phyloP scores from a whole-genome alignment of 495 filamentous ascomycete species.

The Usnea hakonensis region DNA sequence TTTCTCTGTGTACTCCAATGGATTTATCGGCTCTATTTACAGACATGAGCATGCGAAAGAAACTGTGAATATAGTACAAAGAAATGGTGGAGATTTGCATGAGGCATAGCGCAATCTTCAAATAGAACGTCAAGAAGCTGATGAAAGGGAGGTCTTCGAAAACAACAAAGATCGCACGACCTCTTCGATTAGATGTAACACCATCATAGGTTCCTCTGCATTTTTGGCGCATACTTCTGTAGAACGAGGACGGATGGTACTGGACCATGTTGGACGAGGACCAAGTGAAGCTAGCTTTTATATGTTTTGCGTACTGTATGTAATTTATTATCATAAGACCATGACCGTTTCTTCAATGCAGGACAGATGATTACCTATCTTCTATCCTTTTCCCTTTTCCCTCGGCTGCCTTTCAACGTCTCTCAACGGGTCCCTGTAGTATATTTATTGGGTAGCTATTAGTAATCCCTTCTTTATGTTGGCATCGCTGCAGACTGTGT shows the following conservation, averaged over 20 bases:
- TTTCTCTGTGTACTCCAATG: neutral
- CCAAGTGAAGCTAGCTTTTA: neutral
- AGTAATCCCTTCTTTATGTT: neutral
- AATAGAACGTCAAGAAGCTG: neutral
- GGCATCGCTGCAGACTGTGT: neutral
- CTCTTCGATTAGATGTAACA: no score
- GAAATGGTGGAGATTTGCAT: neutral
- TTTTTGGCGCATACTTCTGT: no score
- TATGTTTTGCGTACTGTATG: neutral
- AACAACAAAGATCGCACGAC: neutral
- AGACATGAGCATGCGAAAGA: neutral
- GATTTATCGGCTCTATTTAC: neutral
- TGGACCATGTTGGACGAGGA: neutral
- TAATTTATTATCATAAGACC: neutral
- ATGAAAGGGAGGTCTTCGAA: neutral
- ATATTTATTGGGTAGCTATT: neutral
- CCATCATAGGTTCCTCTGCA: no score
- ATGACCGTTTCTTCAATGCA: neutral
- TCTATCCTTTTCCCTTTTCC: neutral
- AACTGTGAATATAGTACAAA: neutral
- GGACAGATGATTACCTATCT: neutral
- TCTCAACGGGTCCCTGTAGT: neutral
- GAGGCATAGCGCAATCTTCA: neutral
- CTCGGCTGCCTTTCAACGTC: neutral
- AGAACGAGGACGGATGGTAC: no score